Conservation (phyloP, 1,284 basidiomycete species). For the Inonotus hispidus region DNA sequence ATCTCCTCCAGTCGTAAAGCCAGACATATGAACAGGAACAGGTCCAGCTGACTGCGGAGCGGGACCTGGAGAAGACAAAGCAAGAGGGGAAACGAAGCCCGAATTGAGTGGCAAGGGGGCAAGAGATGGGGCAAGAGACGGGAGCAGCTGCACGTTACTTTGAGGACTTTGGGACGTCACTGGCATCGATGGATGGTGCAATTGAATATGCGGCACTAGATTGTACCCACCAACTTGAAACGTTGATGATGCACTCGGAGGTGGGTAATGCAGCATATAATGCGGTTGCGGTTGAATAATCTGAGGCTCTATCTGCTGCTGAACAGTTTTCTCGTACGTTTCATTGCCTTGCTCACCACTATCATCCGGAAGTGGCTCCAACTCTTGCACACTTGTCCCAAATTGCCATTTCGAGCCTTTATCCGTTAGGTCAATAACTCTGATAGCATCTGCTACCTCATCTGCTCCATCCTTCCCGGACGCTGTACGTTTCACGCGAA, state of each 20-base stretch:
- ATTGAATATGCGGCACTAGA: slow-evolving; percentile 1
- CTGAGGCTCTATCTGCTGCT: not conserved
- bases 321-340: not conserved
- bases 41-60: slow-evolving; percentile 1
- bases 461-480: slow-evolving; percentile 6
- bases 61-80: slow-evolving; percentile 20
- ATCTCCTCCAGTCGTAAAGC: slow-evolving; percentile 25
- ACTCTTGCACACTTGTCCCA: slow-evolving; percentile 38
- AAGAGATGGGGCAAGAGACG: slow-evolving; percentile 14
- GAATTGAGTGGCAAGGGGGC: slow-evolving; percentile 12
- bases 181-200: not conserved
- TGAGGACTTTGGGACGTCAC: slow-evolving; percentile 15
- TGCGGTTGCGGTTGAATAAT: slow-evolving; percentile 17
- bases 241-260: not conserved
- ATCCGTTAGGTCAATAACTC: slow-evolving; percentile 34
- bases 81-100: slow-evolving; percentile 18
- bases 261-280: slow-evolving; percentile 15
- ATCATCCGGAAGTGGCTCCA: slow-evolving; percentile 11
- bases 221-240: slow-evolving; percentile 13
- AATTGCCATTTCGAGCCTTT: slow-evolving; percentile 48
- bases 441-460: slow-evolving; percentile 19
- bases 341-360: not conserved
- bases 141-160: slow-evolving; percentile 7
- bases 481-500: slow-evolving; percentile 5
- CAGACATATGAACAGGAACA: slow-evolving; percentile 5